Conservation (phyloP, 2,329 filamentous ascomycete genomes). For the Fusarium sp. region DNA sequence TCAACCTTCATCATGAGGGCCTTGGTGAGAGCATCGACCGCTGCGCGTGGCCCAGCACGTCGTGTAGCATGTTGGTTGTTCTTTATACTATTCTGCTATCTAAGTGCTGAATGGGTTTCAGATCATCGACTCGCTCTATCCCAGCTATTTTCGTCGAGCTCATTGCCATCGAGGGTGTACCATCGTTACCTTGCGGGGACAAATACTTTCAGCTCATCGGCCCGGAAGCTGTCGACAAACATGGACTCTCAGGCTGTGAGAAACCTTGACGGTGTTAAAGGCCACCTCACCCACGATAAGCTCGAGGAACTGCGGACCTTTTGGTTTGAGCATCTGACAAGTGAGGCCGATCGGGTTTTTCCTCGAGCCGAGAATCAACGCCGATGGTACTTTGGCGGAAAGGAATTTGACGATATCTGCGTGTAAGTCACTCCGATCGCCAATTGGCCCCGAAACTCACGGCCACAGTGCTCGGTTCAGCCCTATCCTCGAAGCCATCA, state of each 20-base stretch:
- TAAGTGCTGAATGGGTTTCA: constrained; percentile 37
- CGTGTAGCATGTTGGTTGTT: constrained; percentile 37
- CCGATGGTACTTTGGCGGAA: constrained; percentile 52
- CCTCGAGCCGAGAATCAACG: constrained; percentile 40
- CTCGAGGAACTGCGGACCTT: constrained; percentile 50
- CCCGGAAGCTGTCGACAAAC: background rate
- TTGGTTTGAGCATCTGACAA: constrained; percentile 53
- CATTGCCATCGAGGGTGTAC: constrained; percentile 10
- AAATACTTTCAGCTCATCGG: constrained; percentile 11
- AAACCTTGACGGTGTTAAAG: constrained; percentile 17
- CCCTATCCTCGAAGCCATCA: constrained; percentile 51
- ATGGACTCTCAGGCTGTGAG: constrained; percentile 10
- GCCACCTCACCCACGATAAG: constrained; percentile 44
- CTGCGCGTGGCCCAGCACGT: constrained; percentile 16
- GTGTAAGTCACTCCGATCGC: constrained; percentile 41
- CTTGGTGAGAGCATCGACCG: constrained; percentile 1
- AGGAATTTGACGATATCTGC: constrained; percentile 52
- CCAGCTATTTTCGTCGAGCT: background rate
- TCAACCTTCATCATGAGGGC: constrained; percentile 16
- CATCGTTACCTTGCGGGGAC: background rate
- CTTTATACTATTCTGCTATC: constrained; percentile 32
- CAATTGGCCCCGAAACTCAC: background rate
- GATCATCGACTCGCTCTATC: constrained; percentile 17
- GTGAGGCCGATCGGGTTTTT: constrained; percentile 44
- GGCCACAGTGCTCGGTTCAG: constrained; percentile 46